These are phyloP conservation scores for Periconia macrospinosa DNA, from an alignment of 2,329 filamentous ascomycete species.

Conservation along the genomic window DNA sequence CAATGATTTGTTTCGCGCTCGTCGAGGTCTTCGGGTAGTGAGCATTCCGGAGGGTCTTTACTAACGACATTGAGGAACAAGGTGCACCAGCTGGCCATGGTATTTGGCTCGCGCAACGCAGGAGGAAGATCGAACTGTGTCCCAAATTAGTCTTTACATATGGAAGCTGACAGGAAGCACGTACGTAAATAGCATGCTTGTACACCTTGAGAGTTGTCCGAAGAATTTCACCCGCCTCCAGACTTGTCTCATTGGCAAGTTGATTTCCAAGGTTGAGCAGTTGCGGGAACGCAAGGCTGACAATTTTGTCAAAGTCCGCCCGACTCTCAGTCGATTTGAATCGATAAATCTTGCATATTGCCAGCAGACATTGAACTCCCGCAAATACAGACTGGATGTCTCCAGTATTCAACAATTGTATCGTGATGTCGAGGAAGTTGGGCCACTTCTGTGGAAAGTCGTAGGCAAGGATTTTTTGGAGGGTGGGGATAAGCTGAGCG, in stretches of 20 bases:
- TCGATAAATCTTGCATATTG: slow-evolving; percentile 92
- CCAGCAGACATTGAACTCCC: slow-evolving; percentile 88
- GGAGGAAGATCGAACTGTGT: slow-evolving; percentile 80
- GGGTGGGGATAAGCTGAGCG: slow-evolving; percentile 88
- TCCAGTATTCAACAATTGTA: slow-evolving; percentile 84
- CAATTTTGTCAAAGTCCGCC: slow-evolving; percentile 90
- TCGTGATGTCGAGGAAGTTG: slow-evolving; percentile 87
- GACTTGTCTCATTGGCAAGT: slow-evolving; percentile 84
- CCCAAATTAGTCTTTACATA: slow-evolving; percentile 27
- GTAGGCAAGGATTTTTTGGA: slow-evolving; percentile 93
- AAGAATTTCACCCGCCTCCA: slow-evolving; percentile 96
- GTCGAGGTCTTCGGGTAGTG: slow-evolving; percentile 76
- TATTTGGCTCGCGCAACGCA: slow-evolving; percentile 75
- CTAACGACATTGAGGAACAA: slow-evolving; percentile 89
- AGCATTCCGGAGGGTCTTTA: slow-evolving; percentile 77
- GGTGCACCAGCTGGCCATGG: slow-evolving; percentile 94
- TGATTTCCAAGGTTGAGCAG: slow-evolving; percentile 84
- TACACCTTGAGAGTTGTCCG: slow-evolving; percentile 94
- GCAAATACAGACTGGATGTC: slow-evolving; percentile 87
- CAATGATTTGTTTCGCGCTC: slow-evolving; percentile 94
- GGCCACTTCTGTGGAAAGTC: slow-evolving; percentile 97
- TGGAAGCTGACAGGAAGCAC: slow-evolving; percentile 37
- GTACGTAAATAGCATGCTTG: slow-evolving; percentile 95
- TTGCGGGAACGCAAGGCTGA: slow-evolving; percentile 86
- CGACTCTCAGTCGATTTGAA: slow-evolving; percentile 86